A percentile compares a stretch with the other conserved stretches of the same genome.
Evolutionary conservation across 208 protist species (phyloP).

Genomic region (Leishmania braziliensis): DNA sequence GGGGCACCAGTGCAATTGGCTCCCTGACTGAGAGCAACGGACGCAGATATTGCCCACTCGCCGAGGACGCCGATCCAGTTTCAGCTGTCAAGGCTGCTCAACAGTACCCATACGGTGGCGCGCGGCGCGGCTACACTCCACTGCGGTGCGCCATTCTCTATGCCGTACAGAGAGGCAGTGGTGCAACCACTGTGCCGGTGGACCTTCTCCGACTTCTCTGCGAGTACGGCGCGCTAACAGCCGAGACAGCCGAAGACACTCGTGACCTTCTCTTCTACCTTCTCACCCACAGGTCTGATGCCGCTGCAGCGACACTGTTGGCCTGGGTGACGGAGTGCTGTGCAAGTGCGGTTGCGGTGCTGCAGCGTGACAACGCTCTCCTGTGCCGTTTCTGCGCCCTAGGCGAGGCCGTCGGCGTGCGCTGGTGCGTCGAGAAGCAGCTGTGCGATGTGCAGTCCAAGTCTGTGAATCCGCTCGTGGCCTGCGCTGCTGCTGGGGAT

Average conservation of each 20-base stretch:
- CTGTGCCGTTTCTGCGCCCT: slow-evolving; percentile 50
- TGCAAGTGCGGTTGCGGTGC: slow-evolving; percentile 20
- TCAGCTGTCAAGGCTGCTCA: slow-evolving; percentile 17
- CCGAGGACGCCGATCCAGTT: slow-evolving; percentile 23
- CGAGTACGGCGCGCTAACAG: slow-evolving; percentile 48
- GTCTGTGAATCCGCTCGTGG: slow-evolving; percentile 43
- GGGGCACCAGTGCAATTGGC: not conserved
- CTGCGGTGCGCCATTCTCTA: slow-evolving; percentile 39
- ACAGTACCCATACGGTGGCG: slow-evolving; percentile 37
- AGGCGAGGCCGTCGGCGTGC: slow-evolving; percentile 38
- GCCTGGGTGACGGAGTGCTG: slow-evolving; percentile 25
- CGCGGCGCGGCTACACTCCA: slow-evolving; percentile 48
- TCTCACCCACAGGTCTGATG: slow-evolving; percentile 36
- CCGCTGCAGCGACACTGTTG: slow-evolving; percentile 40
- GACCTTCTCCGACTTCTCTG: slow-evolving; percentile 46
- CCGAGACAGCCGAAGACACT: slow-evolving; percentile 30
- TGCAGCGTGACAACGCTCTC: slow-evolving; percentile 50
- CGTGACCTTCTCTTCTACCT: slow-evolving; percentile 57
- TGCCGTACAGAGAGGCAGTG: slow-evolving; percentile 6
- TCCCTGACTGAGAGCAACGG: not conserved
- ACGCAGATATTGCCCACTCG: not conserved
- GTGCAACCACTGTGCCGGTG: not conserved
- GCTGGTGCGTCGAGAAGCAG: slow-evolving; percentile 65
- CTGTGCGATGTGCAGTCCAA: slow-evolving; percentile 39
- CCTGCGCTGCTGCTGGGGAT: slow-evolving; percentile 50